phyloP scores from a whole-genome alignment of 495 filamentous ascomycete species.

The Annulohypoxylon maeteangense region DNA sequence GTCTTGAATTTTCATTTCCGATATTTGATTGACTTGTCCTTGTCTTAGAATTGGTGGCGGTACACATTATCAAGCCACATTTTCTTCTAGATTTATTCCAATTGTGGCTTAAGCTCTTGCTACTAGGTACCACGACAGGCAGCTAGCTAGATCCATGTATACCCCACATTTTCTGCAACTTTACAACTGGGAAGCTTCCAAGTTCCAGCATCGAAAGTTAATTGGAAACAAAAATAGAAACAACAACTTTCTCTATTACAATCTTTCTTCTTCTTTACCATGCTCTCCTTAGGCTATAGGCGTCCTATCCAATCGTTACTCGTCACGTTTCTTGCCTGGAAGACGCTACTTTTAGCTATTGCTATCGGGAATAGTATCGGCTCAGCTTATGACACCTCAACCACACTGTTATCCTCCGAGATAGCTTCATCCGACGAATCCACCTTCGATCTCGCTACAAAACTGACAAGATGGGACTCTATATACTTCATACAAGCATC shows the following conservation, averaged over 20 bases:
- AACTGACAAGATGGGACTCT: slow-evolving; percentile 88
- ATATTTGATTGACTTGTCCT: neutral
- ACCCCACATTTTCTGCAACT: slow-evolving; percentile 6
- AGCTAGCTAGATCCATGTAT: too few species aligned
- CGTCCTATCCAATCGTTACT: slow-evolving; percentile 48
- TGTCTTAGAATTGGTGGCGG: neutral
- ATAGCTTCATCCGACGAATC: slow-evolving; percentile 67
- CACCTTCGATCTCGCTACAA: slow-evolving; percentile 55
- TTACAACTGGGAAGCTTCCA: neutral
- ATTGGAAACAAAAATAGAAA: neutral
- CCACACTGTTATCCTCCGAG: slow-evolving; percentile 63
- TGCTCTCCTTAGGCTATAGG: slow-evolving; percentile 33
- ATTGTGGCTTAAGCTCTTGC: slow-evolving; percentile 21
- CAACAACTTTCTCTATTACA: neutral
- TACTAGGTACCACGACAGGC: too few species aligned
- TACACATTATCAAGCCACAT: neutral
- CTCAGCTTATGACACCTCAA: slow-evolving; percentile 90
- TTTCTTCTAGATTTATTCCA: neutral
- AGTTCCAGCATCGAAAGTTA: neutral
- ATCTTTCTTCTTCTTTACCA: slow-evolving; percentile 13
- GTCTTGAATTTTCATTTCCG: neutral
- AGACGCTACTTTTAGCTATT: slow-evolving; percentile 73
- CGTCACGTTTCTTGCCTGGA: slow-evolving; percentile 70
- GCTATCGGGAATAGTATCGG: slow-evolving; percentile 71
- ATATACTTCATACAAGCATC: slow-evolving; percentile 83